Percentiles rank a stretch among this genome's conserved stretches.
phyloP scores from a whole-genome alignment of 2,329 filamentous ascomycete genomes.

The Periconia digitata region DNA sequence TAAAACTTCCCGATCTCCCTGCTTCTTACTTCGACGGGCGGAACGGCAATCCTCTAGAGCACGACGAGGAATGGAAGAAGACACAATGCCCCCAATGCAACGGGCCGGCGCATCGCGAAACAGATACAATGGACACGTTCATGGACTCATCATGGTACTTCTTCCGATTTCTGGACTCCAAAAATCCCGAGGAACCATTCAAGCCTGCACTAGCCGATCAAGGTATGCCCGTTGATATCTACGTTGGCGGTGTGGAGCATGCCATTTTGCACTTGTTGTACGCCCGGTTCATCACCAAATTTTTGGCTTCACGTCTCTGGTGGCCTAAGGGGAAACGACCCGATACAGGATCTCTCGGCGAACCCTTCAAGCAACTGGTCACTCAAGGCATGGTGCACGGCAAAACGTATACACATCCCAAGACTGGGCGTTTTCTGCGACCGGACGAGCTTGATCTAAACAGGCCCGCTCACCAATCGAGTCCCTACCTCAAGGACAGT shows the following conservation, averaged over 20 bases:
- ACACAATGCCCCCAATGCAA: conserved; percentile 74
- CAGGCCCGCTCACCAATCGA: conserved; percentile 51
- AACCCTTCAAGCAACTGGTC: conserved; percentile 81
- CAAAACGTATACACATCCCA: conserved; percentile 75
- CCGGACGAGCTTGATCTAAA: conserved; percentile 72
- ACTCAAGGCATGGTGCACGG: conserved; percentile 95
- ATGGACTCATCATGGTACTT: conserved; percentile 96
- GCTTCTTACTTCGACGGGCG: conserved; percentile 69
- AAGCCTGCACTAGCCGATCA: conserved; percentile 58
- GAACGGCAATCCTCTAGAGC: conserved; percentile 75
- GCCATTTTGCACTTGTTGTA: conserved; percentile 89
- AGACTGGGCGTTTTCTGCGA: conserved; percentile 73
- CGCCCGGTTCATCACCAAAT: conserved; percentile 87
- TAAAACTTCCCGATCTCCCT: conserved; percentile 70
- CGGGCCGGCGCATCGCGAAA: conserved; percentile 73
- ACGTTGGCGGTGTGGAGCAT: conserved; percentile 87
- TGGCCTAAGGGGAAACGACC: conserved; percentile 36
- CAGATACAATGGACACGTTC: conserved; percentile 95
- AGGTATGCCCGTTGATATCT: conserved; percentile 78
- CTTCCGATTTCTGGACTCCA: conserved; percentile 73
- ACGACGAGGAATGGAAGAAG: conserved; percentile 71
- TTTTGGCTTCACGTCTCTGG: conserved; percentile 63
- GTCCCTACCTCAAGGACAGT: conserved; percentile 66
- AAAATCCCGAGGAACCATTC: conserved; percentile 65
- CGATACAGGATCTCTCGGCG: conserved; percentile 48